These are phyloP conservation scores for Ceratocystis cubensis DNA, from an alignment of 2,329 filamentous ascomycete species.

Conservation along the genomic window DNA sequence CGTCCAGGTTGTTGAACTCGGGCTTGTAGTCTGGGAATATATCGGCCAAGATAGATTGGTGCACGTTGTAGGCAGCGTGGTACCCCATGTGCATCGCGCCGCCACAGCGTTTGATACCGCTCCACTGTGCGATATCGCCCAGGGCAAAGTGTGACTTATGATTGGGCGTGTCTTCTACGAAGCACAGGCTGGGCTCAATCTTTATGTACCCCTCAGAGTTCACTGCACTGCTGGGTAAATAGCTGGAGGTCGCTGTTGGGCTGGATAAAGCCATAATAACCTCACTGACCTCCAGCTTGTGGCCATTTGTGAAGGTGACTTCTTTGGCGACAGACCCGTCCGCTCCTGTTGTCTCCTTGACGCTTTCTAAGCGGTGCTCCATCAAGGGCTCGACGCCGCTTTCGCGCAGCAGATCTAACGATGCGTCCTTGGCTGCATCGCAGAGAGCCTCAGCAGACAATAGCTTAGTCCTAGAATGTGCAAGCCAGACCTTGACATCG, in stretches of 20 bases:
- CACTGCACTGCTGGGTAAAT: slow-evolving; percentile 46
- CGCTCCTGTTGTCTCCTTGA: slow-evolving; percentile 34
- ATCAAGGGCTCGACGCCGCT: slow-evolving; percentile 54
- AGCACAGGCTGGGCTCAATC: slow-evolving; percentile 37
- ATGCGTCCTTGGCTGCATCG: slow-evolving; percentile 52
- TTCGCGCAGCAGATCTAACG: slow-evolving; percentile 46
- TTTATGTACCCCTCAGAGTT: slow-evolving; percentile 54
- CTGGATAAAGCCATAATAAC: slow-evolving; percentile 59
- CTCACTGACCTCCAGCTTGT: slow-evolving; percentile 46
- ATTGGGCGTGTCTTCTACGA: slow-evolving; percentile 43
- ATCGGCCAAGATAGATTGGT: slow-evolving; percentile 44
- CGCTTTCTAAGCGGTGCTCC: slow-evolving; percentile 42
- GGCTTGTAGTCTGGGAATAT: slow-evolving; percentile 32
- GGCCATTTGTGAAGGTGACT: slow-evolving; percentile 48
- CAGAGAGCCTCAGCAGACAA: slow-evolving; percentile 63
- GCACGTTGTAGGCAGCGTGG: slow-evolving; percentile 52
- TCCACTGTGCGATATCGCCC: slow-evolving; percentile 59
- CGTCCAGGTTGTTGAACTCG: slow-evolving; percentile 37
- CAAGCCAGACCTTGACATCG: slow-evolving; percentile 52
- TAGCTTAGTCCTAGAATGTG: slow-evolving; percentile 58
- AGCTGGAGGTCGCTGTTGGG: slow-evolving; percentile 48
- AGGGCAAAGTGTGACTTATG: slow-evolving; percentile 51
- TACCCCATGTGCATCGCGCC: slow-evolving; percentile 63
- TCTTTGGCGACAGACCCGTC: slow-evolving; percentile 34
- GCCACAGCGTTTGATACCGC: slow-evolving; percentile 68